Conservation (phyloP, 331 rosid species). For the Saraca asoca region DNA sequence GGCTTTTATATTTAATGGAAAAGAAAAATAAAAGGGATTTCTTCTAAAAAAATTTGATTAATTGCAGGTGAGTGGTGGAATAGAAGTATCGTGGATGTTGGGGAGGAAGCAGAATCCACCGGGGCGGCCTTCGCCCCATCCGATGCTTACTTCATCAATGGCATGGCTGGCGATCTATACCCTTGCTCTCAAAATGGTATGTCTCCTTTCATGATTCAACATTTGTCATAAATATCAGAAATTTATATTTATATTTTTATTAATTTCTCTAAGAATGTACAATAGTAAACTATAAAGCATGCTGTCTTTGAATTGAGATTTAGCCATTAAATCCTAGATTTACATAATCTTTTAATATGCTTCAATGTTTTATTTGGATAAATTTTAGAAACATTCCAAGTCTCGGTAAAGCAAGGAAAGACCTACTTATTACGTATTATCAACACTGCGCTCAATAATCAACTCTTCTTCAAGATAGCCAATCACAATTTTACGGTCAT, state of each 20-base stretch:
- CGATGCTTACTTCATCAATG: constrained; percentile 40
- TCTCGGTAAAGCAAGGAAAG: constrained; percentile 1
- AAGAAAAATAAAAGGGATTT: too few relatives aligned
- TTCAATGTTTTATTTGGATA: too few relatives aligned
- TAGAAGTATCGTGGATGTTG: constrained; percentile 26
- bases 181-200: constrained; percentile 32
- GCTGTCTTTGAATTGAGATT: too few relatives aligned
- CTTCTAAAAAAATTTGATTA: too few relatives aligned
- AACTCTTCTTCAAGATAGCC: constrained; percentile 29
- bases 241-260: too few relatives aligned
- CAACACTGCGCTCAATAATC: background rate
- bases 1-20: too few relatives aligned
- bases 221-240: too few relatives aligned
- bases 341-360: too few relatives aligned
- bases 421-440: constrained; percentile 2
- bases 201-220: background rate
- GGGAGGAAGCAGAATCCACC: background rate
- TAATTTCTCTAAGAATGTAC: too few relatives aligned
- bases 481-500: constrained; percentile 12
- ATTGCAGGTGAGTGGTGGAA: constrained; percentile 21
- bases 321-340: too few relatives aligned
- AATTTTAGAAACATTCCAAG: too few relatives aligned
- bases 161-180: constrained; percentile 33
- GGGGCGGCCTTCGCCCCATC: constrained; percentile 20
- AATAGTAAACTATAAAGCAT: too few relatives aligned